Conservation (phyloP, 305 asterid species). For the Stenogyne calaminthoides region DNA sequence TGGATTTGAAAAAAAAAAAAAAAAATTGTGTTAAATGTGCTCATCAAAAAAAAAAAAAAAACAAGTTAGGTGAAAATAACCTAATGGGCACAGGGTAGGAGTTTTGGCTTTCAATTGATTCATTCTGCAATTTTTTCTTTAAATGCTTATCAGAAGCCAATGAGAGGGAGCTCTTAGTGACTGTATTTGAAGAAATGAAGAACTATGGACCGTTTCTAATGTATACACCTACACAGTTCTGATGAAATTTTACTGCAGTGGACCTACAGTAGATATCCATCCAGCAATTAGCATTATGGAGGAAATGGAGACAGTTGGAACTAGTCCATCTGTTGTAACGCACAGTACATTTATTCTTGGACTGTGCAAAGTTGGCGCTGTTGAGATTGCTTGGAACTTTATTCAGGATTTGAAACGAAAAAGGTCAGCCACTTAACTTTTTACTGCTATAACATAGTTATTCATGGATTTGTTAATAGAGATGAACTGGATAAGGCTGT, state of each 20-base stretch:
- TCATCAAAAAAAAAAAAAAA: too few species aligned
- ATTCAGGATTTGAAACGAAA: conserved; percentile 37
- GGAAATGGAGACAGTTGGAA: conserved; percentile 50
- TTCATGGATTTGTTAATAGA: conserved; percentile 46
- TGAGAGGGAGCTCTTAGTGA: background rate
- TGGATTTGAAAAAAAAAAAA: too few species aligned
- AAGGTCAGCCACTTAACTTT: conserved; percentile 44
- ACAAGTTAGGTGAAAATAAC: too few species aligned
- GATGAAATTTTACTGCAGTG: conserved; percentile 51
- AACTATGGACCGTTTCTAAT: conserved; percentile 53
- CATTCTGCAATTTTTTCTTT: background rate
- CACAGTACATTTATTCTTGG: conserved; percentile 50
- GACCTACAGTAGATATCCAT: conserved; percentile 34
- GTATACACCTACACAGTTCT: conserved; percentile 58
- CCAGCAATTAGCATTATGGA: conserved; percentile 46
- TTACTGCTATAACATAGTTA: conserved; percentile 60
- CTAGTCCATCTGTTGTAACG: conserved; percentile 54
- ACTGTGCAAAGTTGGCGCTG: conserved; percentile 52
- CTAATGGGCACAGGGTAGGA: background rate
- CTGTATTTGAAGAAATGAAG: conserved; percentile 42
- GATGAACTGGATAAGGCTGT: conserved; percentile 46
- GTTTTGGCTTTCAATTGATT: background rate
- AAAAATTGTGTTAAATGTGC: background rate
- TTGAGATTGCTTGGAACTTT: conserved; percentile 44
- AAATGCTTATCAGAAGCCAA: background rate